phyloP scores from a whole-genome alignment of 768 basidiomycete genomes.

The Fomitopsis pulvina region DNA sequence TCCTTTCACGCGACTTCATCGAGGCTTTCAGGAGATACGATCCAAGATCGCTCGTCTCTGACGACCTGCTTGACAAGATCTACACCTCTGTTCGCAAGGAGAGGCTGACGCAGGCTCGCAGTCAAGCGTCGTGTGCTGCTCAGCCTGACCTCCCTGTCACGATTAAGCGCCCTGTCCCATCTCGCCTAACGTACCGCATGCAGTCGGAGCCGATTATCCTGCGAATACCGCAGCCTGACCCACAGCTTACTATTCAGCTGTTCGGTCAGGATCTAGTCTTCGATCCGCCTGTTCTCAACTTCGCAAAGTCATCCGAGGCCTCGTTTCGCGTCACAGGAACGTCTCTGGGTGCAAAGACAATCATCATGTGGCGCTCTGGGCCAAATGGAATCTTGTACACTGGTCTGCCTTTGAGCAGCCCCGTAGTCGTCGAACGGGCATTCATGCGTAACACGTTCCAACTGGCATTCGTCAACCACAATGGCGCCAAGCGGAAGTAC shows the following conservation, averaged over 20 bases:
- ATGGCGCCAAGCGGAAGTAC: conserved; percentile 71
- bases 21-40: conserved; percentile 81
- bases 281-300: conserved; percentile 80
- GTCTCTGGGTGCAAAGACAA: conserved; percentile 72
- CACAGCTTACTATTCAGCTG: conserved; percentile 75
- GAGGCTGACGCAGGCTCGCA: conserved; percentile 63
- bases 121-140: conserved; percentile 29
- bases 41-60: conserved; percentile 57
- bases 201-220: conserved; percentile 87
- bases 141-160: conserved; percentile 50
- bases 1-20: conserved; percentile 74
- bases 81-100: conserved; percentile 74
- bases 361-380: conserved; percentile 81
- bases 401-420: conserved; percentile 72
- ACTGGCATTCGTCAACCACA: conserved; percentile 70
- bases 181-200: conserved; percentile 76
- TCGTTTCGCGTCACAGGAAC: conserved; percentile 91
- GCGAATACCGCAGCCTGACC: conserved; percentile 79
- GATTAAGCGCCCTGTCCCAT: conserved; percentile 69
- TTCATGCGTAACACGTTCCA: conserved; percentile 99
- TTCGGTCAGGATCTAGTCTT: conserved; percentile 85
- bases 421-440: conserved; percentile 77
- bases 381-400: conserved; percentile 78
- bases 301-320: conserved; percentile 69
- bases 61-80: conserved; percentile 70